These are phyloP conservation scores for Phytophthora pluvialis DNA, from an alignment of 352 stramenopile species.

Conservation along the genomic window DNA sequence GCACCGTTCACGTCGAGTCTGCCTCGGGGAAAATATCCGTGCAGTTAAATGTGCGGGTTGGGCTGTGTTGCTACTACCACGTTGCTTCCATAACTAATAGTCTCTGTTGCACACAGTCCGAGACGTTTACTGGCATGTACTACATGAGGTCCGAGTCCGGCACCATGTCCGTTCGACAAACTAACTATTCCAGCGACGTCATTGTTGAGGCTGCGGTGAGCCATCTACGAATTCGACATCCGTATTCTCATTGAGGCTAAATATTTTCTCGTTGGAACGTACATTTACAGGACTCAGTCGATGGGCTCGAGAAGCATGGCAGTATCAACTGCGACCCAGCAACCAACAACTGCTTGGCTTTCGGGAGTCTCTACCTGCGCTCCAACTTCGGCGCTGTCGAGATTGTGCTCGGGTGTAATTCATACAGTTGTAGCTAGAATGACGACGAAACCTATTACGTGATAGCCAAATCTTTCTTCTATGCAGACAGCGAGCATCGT, in stretches of 20 bases:
- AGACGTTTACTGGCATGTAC: conserved; percentile 71
- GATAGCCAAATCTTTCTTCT: no score
- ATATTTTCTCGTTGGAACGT: background rate
- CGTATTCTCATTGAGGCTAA: background rate
- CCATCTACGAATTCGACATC: background rate
- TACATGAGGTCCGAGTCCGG: conserved; percentile 71
- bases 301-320: conserved; percentile 53
- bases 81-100: background rate
- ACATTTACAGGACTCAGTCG: conserved; percentile 17
- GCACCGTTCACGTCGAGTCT: conserved; percentile 71
- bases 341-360: conserved; percentile 65
- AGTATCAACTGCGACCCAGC: conserved; percentile 70
- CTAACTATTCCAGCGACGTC: conserved; percentile 61
- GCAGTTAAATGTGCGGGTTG: conserved; percentile 48
- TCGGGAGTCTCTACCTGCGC: conserved; percentile 67
- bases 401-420: conserved; percentile 72
- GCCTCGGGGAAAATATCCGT: conserved; percentile 67
- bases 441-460: background rate
- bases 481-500: no score
- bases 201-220: conserved; percentile 44
- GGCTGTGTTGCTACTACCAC: background rate
- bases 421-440: conserved; percentile 58
- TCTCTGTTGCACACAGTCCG: conserved; percentile 28
- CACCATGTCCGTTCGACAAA: conserved; percentile 60
- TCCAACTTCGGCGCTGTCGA: conserved; percentile 71